A percentile compares a stretch with the other conserved stretches of the same genome.
phyloP scores from a whole-genome alignment of 164 flowering plant species.

The Vitis labrusca region DNA sequence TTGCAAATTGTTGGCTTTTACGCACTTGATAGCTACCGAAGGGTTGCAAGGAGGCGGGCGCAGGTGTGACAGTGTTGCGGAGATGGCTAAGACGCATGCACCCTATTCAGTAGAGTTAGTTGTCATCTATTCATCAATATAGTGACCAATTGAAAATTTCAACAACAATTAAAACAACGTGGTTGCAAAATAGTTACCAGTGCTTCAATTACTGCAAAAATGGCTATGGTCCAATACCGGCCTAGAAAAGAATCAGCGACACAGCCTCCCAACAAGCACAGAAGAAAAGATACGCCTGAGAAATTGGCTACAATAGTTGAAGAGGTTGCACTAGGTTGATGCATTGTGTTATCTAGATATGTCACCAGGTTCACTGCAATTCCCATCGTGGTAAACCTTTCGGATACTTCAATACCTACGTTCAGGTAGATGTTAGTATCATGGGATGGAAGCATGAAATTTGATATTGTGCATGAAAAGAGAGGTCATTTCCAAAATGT shows the following conservation, averaged over 20 bases:
- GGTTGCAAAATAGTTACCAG: too few species aligned
- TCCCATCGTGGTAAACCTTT: slow-evolving; percentile 31
- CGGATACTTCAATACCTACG: slow-evolving; percentile 22
- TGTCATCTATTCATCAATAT: not conserved
- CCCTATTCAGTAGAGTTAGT: not conserved
- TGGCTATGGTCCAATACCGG: slow-evolving; percentile 8
- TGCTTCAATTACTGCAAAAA: slow-evolving; percentile 1
- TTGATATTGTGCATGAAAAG: too few species aligned
- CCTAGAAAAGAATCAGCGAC: slow-evolving; percentile 32
- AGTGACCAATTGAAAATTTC: too few species aligned
- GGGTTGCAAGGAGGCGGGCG: slow-evolving; percentile 14
- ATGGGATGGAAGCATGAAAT: too few species aligned
- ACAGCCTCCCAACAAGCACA: slow-evolving; percentile 25
- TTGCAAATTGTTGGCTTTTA: slow-evolving; percentile 3
- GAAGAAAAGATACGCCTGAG: not conserved
- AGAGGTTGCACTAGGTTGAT: slow-evolving; percentile 22
- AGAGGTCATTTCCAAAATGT: too few species aligned
- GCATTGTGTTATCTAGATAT: slow-evolving; percentile 28
- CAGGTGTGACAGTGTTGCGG: slow-evolving; percentile 5
- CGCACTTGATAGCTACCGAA: not conserved
- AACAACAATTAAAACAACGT: too few species aligned
- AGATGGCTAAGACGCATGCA: slow-evolving; percentile 3
- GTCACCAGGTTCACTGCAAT: slow-evolving; percentile 32
- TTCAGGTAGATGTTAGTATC: not conserved
- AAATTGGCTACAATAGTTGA: slow-evolving; percentile 29